These are phyloP conservation scores for Pyrus pyrifolia DNA, from an alignment of 306 rosid genomes.

Conservation along the genomic window DNA sequence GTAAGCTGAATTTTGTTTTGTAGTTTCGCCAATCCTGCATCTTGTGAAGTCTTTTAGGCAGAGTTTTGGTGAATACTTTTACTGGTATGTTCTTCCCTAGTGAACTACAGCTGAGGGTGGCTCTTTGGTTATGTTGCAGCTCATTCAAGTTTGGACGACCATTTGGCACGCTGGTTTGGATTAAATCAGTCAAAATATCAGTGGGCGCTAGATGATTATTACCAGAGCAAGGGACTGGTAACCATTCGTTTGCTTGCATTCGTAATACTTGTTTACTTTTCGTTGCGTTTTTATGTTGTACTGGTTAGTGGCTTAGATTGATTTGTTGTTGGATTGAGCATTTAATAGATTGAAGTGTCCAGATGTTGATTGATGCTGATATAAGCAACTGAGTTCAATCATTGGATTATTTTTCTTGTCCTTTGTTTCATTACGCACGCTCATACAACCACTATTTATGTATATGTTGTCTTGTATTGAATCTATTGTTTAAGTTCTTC, in stretches of 20 bases:
- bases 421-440: neutral
- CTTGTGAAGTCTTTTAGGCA: neutral
- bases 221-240: conserved; percentile 89
- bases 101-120: neutral
- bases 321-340: neutral
- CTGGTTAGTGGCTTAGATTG: neutral
- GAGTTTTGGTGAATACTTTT: neutral
- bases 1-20: neutral
- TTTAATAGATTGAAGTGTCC: neutral
- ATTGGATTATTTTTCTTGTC: neutral
- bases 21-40: neutral
- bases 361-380: neutral
- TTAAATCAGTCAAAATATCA: conserved; percentile 94
- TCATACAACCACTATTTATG: neutral
- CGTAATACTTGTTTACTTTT: neutral
- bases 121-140: conserved; percentile 41
- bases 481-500: neutral
- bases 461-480: neutral
- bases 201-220: conserved; percentile 97
- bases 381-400: neutral
- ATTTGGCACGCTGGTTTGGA: conserved; percentile 98
- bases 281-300: neutral
- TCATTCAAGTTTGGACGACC: conserved; percentile 92
- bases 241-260: conserved; percentile 24
- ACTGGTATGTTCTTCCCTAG: neutral